Conservation (phyloP, 257 asterid species). For the Knoxia roxburghii region DNA sequence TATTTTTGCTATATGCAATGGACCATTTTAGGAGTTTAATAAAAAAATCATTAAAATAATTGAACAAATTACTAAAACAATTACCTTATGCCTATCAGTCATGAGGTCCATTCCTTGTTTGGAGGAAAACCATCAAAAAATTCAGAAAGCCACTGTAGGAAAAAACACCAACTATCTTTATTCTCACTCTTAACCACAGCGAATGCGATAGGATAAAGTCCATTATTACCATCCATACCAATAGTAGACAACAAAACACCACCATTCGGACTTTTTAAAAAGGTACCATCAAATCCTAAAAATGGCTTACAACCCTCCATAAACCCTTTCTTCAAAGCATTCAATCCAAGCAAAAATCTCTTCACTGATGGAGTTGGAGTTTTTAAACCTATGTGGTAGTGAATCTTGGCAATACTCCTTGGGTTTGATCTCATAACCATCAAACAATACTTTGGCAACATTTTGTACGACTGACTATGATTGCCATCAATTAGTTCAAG, state of each 20-base stretch:
- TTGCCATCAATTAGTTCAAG: background rate
- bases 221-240: background rate
- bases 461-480: background rate
- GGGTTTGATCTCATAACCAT: background rate
- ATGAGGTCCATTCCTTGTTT: background rate
- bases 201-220: background rate
- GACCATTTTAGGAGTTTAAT: too few relatives aligned
- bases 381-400: too few relatives aligned
- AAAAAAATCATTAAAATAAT: too few relatives aligned
- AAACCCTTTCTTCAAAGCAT: background rate
- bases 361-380: background rate
- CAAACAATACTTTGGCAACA: too few relatives aligned
- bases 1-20: too few relatives aligned
- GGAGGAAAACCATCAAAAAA: background rate
- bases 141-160: background rate
- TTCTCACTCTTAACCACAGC: too few relatives aligned
- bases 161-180: background rate
- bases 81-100: background rate
- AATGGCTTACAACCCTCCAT: background rate
- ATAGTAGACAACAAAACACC: background rate
- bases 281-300: background rate
- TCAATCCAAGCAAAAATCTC: background rate
- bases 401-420: background rate
- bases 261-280: background rate
- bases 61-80: too few relatives aligned